Base-by-base conservation (phyloP, 768 basidiomycete species). In the Daedaleopsis sinensis region DNA sequence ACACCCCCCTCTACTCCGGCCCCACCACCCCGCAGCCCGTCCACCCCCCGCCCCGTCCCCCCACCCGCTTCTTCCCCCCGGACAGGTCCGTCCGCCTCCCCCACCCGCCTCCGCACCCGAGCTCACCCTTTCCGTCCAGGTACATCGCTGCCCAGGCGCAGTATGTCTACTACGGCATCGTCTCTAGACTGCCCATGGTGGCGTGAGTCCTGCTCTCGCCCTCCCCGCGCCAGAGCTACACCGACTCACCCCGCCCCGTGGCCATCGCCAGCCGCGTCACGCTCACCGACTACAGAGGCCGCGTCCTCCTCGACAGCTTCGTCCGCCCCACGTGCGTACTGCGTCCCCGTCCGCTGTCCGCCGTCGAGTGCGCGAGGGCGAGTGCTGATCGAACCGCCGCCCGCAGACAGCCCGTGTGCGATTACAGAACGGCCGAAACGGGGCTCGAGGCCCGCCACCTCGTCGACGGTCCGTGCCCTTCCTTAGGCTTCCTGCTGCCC, bases 271-370 rank as follows among this genome's bases (percentile, higher is more conserved):
- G 84, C 5, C 82, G 83, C 39, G 81, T 85, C 18, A 82, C 82
- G 13, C 62, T 84, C 37, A 74, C 77, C 19, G 81, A 85, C 69
- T 83, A 82, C 63, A 71, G 76, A 63, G 83, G 84, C 18, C 60
- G 71, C 32, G 65, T 76, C 10, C 56, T 85, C 23, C 69, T 82
- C 50, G 84, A 85, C 65, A 81, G 80, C 39, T 80, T 75, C 67
- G 83, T 86, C 50, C 79, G 74, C 19, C 84, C 84, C 48, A 83
- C 82, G 84, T 85, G 64, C 70, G 80, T 23, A 36, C 39, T 57
- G 21, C 58, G 5, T 50, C 44, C n/a, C 57, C 42, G 4, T 32
- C 27, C 27, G 4, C 27, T 7, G 27, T 7, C 27, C 27, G 27
- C n/a, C n/a, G n/a, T n/a, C n/a, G n/a, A n/a, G n/a, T n/a, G n/a